Conservation (phyloP, 345 rosid species). For the Brassica nigra region DNA sequence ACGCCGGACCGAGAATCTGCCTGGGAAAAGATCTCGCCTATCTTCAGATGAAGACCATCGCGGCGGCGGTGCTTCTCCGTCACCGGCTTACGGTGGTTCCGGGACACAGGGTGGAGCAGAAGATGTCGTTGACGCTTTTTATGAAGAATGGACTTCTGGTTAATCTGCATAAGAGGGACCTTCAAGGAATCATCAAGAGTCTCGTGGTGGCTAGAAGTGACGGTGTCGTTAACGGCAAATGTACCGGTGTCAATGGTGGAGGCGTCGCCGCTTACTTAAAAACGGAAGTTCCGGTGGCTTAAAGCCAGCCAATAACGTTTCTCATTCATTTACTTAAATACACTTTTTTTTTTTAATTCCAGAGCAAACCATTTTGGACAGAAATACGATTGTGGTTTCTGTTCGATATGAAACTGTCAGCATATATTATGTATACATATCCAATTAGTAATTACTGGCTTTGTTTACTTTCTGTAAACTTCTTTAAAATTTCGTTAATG, state of each 20-base stretch:
- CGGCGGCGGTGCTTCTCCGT: slow-evolving; percentile 72
- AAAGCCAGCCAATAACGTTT: background rate
- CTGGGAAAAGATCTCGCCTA: slow-evolving; percentile 87
- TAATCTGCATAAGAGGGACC: slow-evolving; percentile 58
- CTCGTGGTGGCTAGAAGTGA: slow-evolving; percentile 32
- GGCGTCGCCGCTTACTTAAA: slow-evolving; percentile 13
- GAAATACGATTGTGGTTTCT: background rate
- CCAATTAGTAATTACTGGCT: background rate
- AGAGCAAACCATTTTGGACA: background rate
- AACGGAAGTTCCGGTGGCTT: slow-evolving; percentile 3
- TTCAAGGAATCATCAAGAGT: slow-evolving; percentile 40
- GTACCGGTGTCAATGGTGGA: slow-evolving; percentile 38
- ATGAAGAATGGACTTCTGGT: slow-evolving; percentile 88
- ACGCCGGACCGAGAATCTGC: slow-evolving; percentile 90
- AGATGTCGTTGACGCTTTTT: slow-evolving; percentile 89
- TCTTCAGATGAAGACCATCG: slow-evolving; percentile 89
- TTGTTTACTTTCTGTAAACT: background rate
- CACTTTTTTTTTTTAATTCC: background rate
- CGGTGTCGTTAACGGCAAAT: slow-evolving; percentile 13
- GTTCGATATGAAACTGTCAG: slow-evolving; percentile 7
- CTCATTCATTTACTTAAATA: background rate
- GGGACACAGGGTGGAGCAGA: slow-evolving; percentile 91
- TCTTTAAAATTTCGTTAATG: background rate
- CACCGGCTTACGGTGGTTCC: slow-evolving; percentile 65
- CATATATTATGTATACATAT: background rate